Conservation (phyloP, 73 alveolate species). For the Blepharisma stoltei region DNA sequence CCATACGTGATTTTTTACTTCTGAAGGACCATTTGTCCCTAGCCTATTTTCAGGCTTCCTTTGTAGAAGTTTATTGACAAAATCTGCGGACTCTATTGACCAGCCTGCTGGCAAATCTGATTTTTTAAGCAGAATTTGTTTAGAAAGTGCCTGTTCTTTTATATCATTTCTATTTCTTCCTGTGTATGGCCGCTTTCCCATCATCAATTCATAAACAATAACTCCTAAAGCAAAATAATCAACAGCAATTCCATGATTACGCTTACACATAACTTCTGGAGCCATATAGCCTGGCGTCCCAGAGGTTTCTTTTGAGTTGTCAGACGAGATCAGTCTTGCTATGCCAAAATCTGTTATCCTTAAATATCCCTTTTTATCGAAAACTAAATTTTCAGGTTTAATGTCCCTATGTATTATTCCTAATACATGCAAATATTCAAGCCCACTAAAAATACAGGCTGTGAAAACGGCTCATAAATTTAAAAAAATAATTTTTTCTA, state of each 20-base stretch:
- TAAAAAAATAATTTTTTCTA: too few relatives aligned
- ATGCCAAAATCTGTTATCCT: slow-evolving; percentile 88
- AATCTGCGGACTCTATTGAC: slow-evolving; percentile 92
- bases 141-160: slow-evolving; percentile 55
- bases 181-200: slow-evolving; percentile 80
- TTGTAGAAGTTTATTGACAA: slow-evolving; percentile 77
- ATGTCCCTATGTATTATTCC: slow-evolving; percentile 89
- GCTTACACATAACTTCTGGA: slow-evolving; percentile 81
- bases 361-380: slow-evolving; percentile 75
- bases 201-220: slow-evolving; percentile 76
- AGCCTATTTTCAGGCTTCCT: slow-evolving; percentile 82
- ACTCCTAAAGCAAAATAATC: slow-evolving; percentile 92
- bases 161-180: slow-evolving; percentile 81
- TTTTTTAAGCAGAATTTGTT: slow-evolving; percentile 65
- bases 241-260: slow-evolving; percentile 72
- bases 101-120: slow-evolving; percentile 83
- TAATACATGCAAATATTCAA: slow-evolving; percentile 81
- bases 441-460: slow-evolving; percentile 60
- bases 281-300: slow-evolving; percentile 91
- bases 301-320: slow-evolving; percentile 83
- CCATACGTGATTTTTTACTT: slow-evolving; percentile 85
- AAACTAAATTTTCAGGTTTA: slow-evolving; percentile 92
- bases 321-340: slow-evolving; percentile 76
- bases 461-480: too few relatives aligned
- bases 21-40: slow-evolving; percentile 83